Evolutionary conservation across 176 grass and related monocot species (phyloP), one percentile per base, ranked within the genome.

Genomic region (Ensete ventricosum): DNA sequence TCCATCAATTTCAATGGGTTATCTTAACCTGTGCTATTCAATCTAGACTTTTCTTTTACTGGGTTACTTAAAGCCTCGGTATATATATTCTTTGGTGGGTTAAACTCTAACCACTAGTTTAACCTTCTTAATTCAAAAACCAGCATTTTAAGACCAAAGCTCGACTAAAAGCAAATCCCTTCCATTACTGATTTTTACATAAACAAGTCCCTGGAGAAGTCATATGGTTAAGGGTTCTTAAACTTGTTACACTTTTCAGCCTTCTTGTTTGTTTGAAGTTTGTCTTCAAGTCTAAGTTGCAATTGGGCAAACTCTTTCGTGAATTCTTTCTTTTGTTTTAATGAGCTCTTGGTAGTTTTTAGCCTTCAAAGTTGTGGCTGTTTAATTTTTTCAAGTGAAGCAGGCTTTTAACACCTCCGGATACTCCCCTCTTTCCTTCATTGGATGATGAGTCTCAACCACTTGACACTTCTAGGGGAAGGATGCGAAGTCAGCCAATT

Each of bases 351-450:
- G 9, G 16, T 63, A 21, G 60, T 22, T 63, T 63, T 9, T 63
- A 63, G 60, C 60, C 2, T 22, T 43, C 34, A 43, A 43, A 43
- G 20, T 63, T 9, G 21, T 22, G 20, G 60, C 20, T 22, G 0
- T 22, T n/a, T 64, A 64, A 25, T 22, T 22, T 22, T 63, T 23
- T 20, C 1, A 19, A 19, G 20, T 70, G 67, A 49, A 70, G 49
- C 67, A 97, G 93, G 93, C 66, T 97, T 74, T 76, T 97, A 76
- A 90, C 93, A 81, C 93, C 93, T 53, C 93, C 90, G 60, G 93
- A 88, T 52, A 90, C 93, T 74, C 93, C 93, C 59, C 89, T 97
- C 81, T 97, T 97, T 22, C 87, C 67, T 77, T 97, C 85, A 23
- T 83, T 92, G 78, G 87, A 90, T 27, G 87, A 79, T 67, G 23